Percentiles rank a stretch among this genome's conserved stretches.
phyloP scores from a whole-genome alignment of 805 yeast genomes.

The Teunomyces aglyptinius region DNA sequence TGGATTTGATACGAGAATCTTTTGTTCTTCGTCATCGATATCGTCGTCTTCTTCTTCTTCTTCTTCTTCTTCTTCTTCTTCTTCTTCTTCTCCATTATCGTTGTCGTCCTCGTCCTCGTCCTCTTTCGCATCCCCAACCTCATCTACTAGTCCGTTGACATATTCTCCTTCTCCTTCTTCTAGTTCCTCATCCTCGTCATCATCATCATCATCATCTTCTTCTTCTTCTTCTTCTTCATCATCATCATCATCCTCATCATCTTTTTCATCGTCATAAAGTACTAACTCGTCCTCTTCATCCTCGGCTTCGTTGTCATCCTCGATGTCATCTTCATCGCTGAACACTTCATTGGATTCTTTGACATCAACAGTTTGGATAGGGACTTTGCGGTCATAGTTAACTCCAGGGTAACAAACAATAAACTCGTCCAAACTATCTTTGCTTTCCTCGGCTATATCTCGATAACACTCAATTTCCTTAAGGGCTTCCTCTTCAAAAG shows the following conservation, averaged over 20 bases:
- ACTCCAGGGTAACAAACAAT: slow-evolving; percentile 37
- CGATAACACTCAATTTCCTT: slow-evolving; percentile 41
- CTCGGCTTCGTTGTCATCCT: slow-evolving; percentile 16
- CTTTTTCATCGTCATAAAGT: slow-evolving; percentile 16
- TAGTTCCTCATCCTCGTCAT: slow-evolving; percentile 13
- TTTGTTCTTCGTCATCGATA: neutral
- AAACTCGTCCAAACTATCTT: slow-evolving; percentile 23
- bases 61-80: neutral
- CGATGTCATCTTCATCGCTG: slow-evolving; percentile 9
- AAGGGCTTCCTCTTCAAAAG: slow-evolving; percentile 55
- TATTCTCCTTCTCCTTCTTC: slow-evolving; percentile 9
- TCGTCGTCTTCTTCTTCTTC: neutral
- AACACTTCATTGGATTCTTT: slow-evolving; percentile 2
- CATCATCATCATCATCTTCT: slow-evolving; percentile 4
- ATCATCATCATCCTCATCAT: slow-evolving; percentile 14
- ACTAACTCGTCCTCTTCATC: slow-evolving; percentile 13
- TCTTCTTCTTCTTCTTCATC: slow-evolving; percentile 13
- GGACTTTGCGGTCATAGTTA: slow-evolving; percentile 10
- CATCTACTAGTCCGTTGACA: neutral
- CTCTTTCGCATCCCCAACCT: too few species aligned
- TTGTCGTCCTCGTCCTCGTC: neutral
- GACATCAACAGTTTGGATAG: slow-evolving; percentile 11
- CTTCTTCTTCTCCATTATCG: neutral
- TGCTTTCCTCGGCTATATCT: slow-evolving; percentile 7
- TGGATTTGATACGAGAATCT: neutral